Evolutionary conservation across 2,329 filamentous ascomycete species (phyloP), one percentile per base, ranked within the genome.

Genomic region (Capronia americana): DNA sequence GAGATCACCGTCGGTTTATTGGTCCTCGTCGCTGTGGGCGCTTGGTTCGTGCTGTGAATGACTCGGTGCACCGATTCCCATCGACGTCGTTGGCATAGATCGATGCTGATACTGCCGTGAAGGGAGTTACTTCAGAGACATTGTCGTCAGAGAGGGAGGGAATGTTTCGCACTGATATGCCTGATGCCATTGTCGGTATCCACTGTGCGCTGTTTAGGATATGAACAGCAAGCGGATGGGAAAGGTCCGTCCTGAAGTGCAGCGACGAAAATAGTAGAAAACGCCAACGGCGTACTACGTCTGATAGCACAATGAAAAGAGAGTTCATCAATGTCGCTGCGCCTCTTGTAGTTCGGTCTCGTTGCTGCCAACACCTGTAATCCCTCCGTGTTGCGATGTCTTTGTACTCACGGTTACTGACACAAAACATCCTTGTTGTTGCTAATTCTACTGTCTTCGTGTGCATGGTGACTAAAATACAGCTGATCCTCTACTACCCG

Each of bases 11-110:
- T 56, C 32, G 26, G 30, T 38, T 23, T 50, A 10, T 48, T 62
- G 20, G 12, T 62, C 26, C 51, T 55, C 23, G 23, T 62, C 32
- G 50, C 50, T 7, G 28, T 48, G 30, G 32, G n/a, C 17, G 59
- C 59, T 11, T 62, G 59, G 59, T 55, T 48, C 51, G 51, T 62
- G 48, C 44, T 62, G 50, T 62, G 50, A 61, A 17, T 10, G 57
- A 34, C 24, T 14, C n/a, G 11, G 14, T 30, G 38, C 34, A 44
- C 38, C 6, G 38, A n/a, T 17, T 3, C 38, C 4, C 38, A 44
- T 44, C 2, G 38, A 44, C 17, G 38, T 44, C 38, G 17, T 8
- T 50, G 17, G 17, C 24, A 20, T 32, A 17, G 10, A 51, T 51
- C 20, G 24, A 7, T 5, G 23, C 26, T 17, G 48, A 11, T 28